Evolutionary conservation across 371 early-diverging fungal species (phyloP).

Genomic region (Syncephalastrum racemosum): DNA sequence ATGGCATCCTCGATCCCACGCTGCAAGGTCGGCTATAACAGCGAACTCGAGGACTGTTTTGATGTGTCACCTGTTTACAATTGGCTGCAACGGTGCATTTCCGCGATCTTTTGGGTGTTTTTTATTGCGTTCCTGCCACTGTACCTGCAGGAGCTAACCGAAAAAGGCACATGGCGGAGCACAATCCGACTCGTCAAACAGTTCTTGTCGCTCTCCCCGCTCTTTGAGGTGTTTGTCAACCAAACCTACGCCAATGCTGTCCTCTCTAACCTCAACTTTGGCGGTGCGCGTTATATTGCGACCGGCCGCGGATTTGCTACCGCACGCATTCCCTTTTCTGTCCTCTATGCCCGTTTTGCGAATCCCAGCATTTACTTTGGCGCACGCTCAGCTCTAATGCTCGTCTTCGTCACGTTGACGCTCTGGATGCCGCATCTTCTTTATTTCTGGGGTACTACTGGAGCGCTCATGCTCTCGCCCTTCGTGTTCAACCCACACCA

Average conservation of each 20-base stretch:
- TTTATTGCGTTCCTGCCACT: slow-evolving; percentile 85
- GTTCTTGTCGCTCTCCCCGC: slow-evolving; percentile 78
- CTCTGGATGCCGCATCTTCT: slow-evolving; percentile 75
- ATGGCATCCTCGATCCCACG: slow-evolving; percentile 63
- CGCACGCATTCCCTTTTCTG: slow-evolving; percentile 74
- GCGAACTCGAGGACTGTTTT: slow-evolving; percentile 57
- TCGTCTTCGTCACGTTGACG: slow-evolving; percentile 73
- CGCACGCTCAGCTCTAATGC: slow-evolving; percentile 69
- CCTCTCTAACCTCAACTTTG: slow-evolving; percentile 80
- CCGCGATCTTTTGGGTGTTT: slow-evolving; percentile 79
- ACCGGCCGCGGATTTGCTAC: slow-evolving; percentile 93
- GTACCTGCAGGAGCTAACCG: slow-evolving; percentile 83
- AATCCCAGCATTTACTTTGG: slow-evolving; percentile 84
- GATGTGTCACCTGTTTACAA: slow-evolving; percentile 70
- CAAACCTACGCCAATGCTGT: slow-evolving; percentile 87
- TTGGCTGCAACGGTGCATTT: slow-evolving; percentile 80
- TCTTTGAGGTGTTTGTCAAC: slow-evolving; percentile 90
- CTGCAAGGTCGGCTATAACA: slow-evolving; percentile 21
- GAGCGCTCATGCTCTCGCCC: slow-evolving; percentile 72
- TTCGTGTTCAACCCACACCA: slow-evolving; percentile 88
- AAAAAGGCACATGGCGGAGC: slow-evolving; percentile 79
- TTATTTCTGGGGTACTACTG: slow-evolving; percentile 85
- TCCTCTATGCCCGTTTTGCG: slow-evolving; percentile 80
- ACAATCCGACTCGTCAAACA: slow-evolving; percentile 78
- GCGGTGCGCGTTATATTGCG: slow-evolving; percentile 85